These are phyloP conservation scores for Colletotrichum noveboracense DNA, from an alignment of 2,329 filamentous ascomycete species.

Conservation along the genomic window DNA sequence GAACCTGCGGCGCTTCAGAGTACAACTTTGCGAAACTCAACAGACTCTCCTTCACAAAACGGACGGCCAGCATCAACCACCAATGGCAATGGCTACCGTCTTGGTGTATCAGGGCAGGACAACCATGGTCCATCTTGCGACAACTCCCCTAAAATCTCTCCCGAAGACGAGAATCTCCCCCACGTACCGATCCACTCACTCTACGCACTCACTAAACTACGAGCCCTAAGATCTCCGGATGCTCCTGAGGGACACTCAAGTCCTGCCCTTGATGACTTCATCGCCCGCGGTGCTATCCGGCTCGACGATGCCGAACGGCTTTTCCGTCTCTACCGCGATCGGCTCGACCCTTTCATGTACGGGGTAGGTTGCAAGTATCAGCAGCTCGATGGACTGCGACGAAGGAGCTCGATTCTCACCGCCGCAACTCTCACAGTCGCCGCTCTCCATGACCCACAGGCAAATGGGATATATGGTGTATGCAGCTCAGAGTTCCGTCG, in stretches of 20 bases:
- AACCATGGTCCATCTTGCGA: slow-evolving; percentile 25
- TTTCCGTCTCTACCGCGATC: slow-evolving; percentile 54
- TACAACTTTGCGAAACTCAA: background rate
- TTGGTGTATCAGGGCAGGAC: slow-evolving; percentile 5
- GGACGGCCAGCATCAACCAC: background rate
- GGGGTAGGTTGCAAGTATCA: slow-evolving; percentile 54
- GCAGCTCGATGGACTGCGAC: slow-evolving; percentile 55
- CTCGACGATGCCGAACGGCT: slow-evolving; percentile 55
- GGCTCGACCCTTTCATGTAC: slow-evolving; percentile 56
- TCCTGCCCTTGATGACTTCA: slow-evolving; percentile 34
- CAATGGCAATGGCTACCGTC: background rate
- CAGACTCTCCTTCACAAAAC: background rate
- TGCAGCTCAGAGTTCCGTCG: slow-evolving; percentile 61
- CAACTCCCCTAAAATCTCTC: slow-evolving; percentile 25
- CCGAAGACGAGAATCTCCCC: slow-evolving; percentile 38
- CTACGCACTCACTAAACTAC: slow-evolving; percentile 41
- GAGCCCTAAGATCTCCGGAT: slow-evolving; percentile 39
- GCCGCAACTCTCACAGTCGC: slow-evolving; percentile 62
- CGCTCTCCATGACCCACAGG: slow-evolving; percentile 60
- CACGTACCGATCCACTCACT: slow-evolving; percentile 44
- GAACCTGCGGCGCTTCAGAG: slow-evolving; percentile 13
- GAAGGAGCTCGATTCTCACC: slow-evolving; percentile 59
- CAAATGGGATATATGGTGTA: slow-evolving; percentile 53
- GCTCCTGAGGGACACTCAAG: slow-evolving; percentile 3
- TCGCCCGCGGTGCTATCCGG: slow-evolving; percentile 44